Percentiles rank a stretch among this genome's conserved stretches.
Evolutionary conservation across 768 basidiomycete species (phyloP).

Genomic region (Amanita polypyramis): DNA sequence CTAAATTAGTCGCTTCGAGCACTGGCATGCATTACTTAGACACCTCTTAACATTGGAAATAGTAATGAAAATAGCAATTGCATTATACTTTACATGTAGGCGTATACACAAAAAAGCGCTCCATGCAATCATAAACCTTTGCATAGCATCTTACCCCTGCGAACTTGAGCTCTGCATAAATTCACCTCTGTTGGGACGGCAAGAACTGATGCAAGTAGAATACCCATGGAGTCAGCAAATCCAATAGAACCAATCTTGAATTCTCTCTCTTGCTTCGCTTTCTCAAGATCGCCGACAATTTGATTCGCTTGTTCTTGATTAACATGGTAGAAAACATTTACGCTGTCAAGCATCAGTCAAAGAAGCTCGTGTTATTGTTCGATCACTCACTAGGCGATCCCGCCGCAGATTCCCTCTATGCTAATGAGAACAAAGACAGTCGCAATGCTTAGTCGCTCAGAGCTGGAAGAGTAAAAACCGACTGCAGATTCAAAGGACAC

Average conservation of each 20-base stretch:
- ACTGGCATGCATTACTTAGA: too few relatives aligned
- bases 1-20: not conserved
- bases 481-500: conserved; percentile 59
- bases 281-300: conserved; percentile 40
- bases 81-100: conserved; percentile 14
- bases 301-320: conserved; percentile 59
- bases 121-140: conserved; percentile 36
- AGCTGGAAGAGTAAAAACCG: conserved; percentile 46
- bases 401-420: conserved; percentile 88
- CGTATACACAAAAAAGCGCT: too few relatives aligned
- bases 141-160: conserved; percentile 63
- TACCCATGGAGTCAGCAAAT: conserved; percentile 74
- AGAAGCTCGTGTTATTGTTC: conserved; percentile 10
- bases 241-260: conserved; percentile 89
- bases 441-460: conserved; percentile 37
- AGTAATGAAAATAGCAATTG: too few relatives aligned
- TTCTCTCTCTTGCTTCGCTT: conserved; percentile 67
- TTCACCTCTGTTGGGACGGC: conserved; percentile 68
- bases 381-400: conserved; percentile 72
- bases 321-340: conserved; percentile 78
- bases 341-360: conserved; percentile 31
- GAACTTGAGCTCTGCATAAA: conserved; percentile 66
- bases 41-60: too few relatives aligned
- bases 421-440: conserved; percentile 72
- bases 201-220: conserved; percentile 49